Evolutionary conservation across 768 basidiomycete genomes (phyloP), one percentile per base, ranked within the genome.

Genomic region (Xerocomus potaroensis): DNA sequence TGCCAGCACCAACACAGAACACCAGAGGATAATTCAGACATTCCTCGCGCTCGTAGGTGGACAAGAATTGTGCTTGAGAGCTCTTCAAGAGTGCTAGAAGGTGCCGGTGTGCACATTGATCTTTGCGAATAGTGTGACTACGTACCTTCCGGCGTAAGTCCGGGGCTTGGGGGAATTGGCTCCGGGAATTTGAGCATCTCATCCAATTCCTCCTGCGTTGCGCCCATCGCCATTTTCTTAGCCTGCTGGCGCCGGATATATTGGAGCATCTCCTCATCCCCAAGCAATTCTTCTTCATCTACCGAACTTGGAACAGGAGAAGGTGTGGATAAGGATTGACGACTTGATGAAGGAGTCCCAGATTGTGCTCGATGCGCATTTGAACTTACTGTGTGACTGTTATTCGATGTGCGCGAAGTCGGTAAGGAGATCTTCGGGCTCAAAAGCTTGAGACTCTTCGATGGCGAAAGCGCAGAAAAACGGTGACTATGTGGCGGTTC

Each of bases 241-340:
- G 89, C 81, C 56, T 92, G 87, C 54, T 96, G 90, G 21, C 93
- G 79, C 54, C 82, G 80, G 53, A 97, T 89, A 66, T 95, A 99
- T 48, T 87, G 84, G 60, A 88, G 68, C 96, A 99, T 99, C 70
- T 99, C 96, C 51, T 96, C 93, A 61, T 99, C 96, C 14, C 90
- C 96, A 15, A 87, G 69, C 7, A 86, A 41, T 63, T 94, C 90
- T 51, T 94, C 91, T 49, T 94, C 93, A 48, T 91, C 91, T 3
- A 87, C 72, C 3, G 78, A 72, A 55, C 80, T 83, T 22, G 84
- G 84, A 6, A 78, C 80, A 0, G 93, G 92, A 2, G 93, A 95
- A 3, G 91, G 89, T 2, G 88, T 90, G 4, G 87, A 91, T 19
- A 85, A 66, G 18, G 87, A 87, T 49, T 87, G 82, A 29, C 84